These are phyloP conservation scores for Mortierella polycephala DNA, from an alignment of 371 early-diverging fungal genomes.

Conservation along the genomic window DNA sequence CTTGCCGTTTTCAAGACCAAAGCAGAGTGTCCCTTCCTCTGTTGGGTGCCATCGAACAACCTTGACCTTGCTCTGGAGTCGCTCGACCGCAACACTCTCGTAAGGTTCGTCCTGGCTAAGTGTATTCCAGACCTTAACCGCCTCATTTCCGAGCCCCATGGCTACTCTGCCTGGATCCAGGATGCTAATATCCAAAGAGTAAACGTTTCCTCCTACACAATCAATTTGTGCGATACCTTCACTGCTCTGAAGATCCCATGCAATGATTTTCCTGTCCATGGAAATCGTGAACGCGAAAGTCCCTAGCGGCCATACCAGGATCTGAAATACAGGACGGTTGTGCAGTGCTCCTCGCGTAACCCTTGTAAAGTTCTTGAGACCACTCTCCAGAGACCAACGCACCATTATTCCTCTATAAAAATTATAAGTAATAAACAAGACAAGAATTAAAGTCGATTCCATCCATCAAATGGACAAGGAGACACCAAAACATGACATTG, in stretches of 20 bases:
- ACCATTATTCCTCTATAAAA: conserved; percentile 30
- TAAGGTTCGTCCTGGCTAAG: conserved; percentile 38
- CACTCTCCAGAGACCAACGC: conserved; percentile 15
- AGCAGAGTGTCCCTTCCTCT: conserved; percentile 33
- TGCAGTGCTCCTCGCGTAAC: conserved; percentile 20
- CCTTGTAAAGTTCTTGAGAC: conserved; percentile 1
- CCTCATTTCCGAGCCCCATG: conserved; percentile 35
- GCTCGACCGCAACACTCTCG: conserved; percentile 28
- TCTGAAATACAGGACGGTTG: conserved; percentile 35
- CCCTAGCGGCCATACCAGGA: conserved; percentile 36
- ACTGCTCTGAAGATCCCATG: conserved; percentile 32
- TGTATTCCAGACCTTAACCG: conserved; percentile 45
- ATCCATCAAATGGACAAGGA: background rate
- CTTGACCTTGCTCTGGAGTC: conserved; percentile 29
- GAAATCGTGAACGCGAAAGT: conserved; percentile 46
- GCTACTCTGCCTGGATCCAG: conserved; percentile 34
- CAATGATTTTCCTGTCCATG: conserved; percentile 40
- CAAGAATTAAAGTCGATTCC: background rate
- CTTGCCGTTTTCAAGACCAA: conserved; percentile 49
- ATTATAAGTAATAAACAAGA: background rate
- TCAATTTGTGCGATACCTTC: conserved; percentile 44
- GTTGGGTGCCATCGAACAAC: conserved; percentile 43
- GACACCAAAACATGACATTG: background rate
- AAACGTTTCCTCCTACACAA: conserved; percentile 36
- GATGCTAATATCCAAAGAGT: conserved; percentile 22